These are phyloP conservation scores for Candida pseudoviswanathii DNA, from an alignment of 1,139 yeast genomes.

Conservation along the genomic window DNA sequence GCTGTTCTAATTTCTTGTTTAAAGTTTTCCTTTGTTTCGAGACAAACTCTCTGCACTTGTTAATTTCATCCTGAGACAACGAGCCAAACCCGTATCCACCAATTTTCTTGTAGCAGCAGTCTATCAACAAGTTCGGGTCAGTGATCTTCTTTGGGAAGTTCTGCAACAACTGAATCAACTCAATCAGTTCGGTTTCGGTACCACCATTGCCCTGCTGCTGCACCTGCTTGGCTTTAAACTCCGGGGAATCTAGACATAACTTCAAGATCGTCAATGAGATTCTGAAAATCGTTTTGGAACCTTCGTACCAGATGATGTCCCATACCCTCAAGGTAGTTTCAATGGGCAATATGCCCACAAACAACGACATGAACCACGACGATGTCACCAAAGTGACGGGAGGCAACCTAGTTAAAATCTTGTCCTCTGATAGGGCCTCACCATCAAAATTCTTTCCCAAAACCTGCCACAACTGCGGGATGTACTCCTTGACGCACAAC, in stretches of 20 bases:
- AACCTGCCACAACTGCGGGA: slow-evolving; percentile 78
- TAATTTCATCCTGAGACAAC: slow-evolving; percentile 79
- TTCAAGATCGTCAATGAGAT: slow-evolving; percentile 83
- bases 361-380: slow-evolving; percentile 96
- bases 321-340: slow-evolving; percentile 87
- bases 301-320: slow-evolving; percentile 95
- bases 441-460: slow-evolving; percentile 49
- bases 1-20: slow-evolving; percentile 39
- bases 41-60: slow-evolving; percentile 76
- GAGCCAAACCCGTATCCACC: slow-evolving; percentile 71
- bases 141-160: slow-evolving; percentile 72
- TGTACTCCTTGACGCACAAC: slow-evolving; percentile 79
- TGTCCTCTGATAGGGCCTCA: slow-evolving; percentile 52
- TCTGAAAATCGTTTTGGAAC: slow-evolving; percentile 82
- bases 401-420: slow-evolving; percentile 72
- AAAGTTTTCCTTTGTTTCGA: slow-evolving; percentile 54
- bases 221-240: slow-evolving; percentile 26
- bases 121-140: slow-evolving; percentile 72
- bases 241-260: slow-evolving; percentile 66
- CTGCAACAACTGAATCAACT: slow-evolving; percentile 84
- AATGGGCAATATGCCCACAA: slow-evolving; percentile 83
- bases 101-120: slow-evolving; percentile 71
- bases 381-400: slow-evolving; percentile 93
- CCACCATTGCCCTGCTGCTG: slow-evolving; percentile 16
- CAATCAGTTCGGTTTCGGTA: slow-evolving; percentile 68